Evolutionary conservation across 2,329 filamentous ascomycete species (phyloP).

Genomic region (Corinectria fuckeliana): DNA sequence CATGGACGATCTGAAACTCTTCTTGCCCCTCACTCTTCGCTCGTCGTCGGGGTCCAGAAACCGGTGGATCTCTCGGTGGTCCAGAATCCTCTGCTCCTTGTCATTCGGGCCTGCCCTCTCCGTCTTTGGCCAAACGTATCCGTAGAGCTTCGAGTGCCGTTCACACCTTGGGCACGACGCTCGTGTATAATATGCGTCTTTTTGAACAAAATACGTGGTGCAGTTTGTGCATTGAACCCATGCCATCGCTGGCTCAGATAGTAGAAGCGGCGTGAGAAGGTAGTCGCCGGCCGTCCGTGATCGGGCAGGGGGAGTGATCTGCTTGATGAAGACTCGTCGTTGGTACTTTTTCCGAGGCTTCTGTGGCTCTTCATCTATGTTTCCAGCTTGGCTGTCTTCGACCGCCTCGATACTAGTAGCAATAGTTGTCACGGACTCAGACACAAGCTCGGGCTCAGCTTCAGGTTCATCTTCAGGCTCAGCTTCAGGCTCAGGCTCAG

Average conservation of each 20-base stretch:
- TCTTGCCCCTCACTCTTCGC: conserved; percentile 55
- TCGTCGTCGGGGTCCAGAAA: conserved; percentile 79
- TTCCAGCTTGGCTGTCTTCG: conserved; percentile 24
- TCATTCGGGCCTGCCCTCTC: conserved; percentile 79
- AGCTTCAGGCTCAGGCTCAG: conserved; percentile 12
- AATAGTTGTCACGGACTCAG: conserved; percentile 23
- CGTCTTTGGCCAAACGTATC: conserved; percentile 95
- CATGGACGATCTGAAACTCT: conserved; percentile 39
- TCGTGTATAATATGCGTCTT: conserved; percentile 85
- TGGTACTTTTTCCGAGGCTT: conserved; percentile 48
- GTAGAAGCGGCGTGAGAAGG: conserved; percentile 76
- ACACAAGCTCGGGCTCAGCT: background rate
- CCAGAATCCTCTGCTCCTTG: conserved; percentile 73
- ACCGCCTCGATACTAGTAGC: conserved; percentile 35
- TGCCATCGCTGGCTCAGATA: conserved; percentile 75
- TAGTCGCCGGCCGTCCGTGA: conserved; percentile 77
- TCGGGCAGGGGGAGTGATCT: conserved; percentile 42
- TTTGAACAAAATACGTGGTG: conserved; percentile 81
- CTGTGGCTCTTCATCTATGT: conserved; percentile 22
- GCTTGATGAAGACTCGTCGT: conserved; percentile 43
- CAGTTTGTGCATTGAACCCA: conserved; percentile 94
- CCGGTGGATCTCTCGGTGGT: conserved; percentile 86
- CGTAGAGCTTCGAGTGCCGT: conserved; percentile 93
- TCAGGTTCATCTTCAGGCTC: too few relatives aligned
- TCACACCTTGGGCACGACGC: conserved; percentile 92